Base-by-base conservation (phyloP, 2,329 filamentous ascomycete genomes). In the Scortechinia acanthostroma region DNA sequence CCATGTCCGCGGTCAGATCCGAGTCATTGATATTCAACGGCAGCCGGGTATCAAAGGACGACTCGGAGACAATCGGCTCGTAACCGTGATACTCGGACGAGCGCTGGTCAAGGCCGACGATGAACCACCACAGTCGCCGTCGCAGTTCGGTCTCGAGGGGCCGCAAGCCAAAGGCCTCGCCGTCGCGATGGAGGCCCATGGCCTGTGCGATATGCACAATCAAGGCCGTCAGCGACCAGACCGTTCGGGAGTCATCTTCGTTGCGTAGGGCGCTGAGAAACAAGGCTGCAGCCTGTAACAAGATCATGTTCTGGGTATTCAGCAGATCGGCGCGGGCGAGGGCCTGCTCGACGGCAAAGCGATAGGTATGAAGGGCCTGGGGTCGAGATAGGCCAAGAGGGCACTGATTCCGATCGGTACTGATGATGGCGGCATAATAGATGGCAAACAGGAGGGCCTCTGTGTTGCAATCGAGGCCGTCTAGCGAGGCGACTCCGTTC, bases 401-500 rank as follows among this genome's bases (percentile, higher is more conserved):
- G 4, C 44, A 23, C 22, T 58, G 52, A 53, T 78, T 81, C 62
- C 80, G 76, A 1, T 75, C 70, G n/a, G 77, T 70, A 23, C 77
- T 75, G 3, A 70, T 74, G 20, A 81, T 68, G 3, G 77, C 74
- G 2, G 70, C 69, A 43, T 74, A 79, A 53, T 81, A 82, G 22
- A 83, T 71, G 46, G 77, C 63, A 53, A 86, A 86, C 53, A 84
- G 70, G 10, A 88, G 60, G 1, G 80, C 79, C 53, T 85, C 79
- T 4, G 80, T 64, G 0, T 65, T 66, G 1, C 75, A 70, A 0
- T 67, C 70, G 1, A 89, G 67, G 22, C 69, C 76, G 37, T 30
- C n/a, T 30, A 10, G 10, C 25, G 25, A 10, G 10, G 25, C n/a
- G 25, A 10, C 25, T 71, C n/a, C 78, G 70, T 16, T 80, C n/a